phyloP scores from a whole-genome alignment of 768 basidiomycete species.

The Tulasnella sp. region DNA sequence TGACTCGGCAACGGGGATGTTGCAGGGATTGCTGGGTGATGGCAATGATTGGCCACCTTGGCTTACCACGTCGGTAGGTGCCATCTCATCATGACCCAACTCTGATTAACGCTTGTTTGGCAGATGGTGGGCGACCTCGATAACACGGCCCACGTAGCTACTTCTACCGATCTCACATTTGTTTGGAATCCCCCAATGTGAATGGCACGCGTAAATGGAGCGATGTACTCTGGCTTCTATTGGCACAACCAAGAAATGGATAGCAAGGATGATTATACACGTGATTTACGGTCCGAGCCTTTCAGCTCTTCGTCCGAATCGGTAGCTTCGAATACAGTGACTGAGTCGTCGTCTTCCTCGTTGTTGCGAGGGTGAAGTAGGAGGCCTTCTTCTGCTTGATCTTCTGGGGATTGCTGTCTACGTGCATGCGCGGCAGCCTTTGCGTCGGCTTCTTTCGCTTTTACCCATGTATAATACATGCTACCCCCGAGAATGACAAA shows the following conservation, averaged over 20 bases:
- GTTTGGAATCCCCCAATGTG: slow-evolving; percentile 8
- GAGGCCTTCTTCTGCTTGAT: slow-evolving; percentile 1
- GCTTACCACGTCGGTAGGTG: slow-evolving; percentile 8
- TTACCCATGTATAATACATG: slow-evolving; percentile 53
- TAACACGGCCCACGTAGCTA: background rate
- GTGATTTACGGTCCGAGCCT: background rate
- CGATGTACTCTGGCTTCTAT: background rate
- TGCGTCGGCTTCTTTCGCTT: slow-evolving; percentile 19
- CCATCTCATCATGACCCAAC: background rate
- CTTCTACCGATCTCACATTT: slow-evolving; percentile 1
- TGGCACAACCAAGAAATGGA: background rate
- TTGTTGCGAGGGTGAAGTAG: background rate
- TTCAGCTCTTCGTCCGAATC: slow-evolving; percentile 1
- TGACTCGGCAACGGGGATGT: background rate
- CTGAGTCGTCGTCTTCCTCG: background rate
- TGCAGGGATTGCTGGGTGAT: slow-evolving; percentile 3
- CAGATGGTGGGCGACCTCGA: slow-evolving; percentile 14
- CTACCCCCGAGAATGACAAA: slow-evolving; percentile 55
- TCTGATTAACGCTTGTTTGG: background rate
- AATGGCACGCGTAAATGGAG: background rate
- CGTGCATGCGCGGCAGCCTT: background rate
- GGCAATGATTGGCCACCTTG: slow-evolving; percentile 14
- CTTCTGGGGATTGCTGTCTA: background rate
- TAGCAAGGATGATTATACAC: background rate
- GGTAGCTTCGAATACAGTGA: slow-evolving; percentile 3